A percentile compares a stretch with the other conserved stretches of the same genome.
phyloP scores from a whole-genome alignment of 1,284 basidiomycete genomes.

The Polyporus tsugae region DNA sequence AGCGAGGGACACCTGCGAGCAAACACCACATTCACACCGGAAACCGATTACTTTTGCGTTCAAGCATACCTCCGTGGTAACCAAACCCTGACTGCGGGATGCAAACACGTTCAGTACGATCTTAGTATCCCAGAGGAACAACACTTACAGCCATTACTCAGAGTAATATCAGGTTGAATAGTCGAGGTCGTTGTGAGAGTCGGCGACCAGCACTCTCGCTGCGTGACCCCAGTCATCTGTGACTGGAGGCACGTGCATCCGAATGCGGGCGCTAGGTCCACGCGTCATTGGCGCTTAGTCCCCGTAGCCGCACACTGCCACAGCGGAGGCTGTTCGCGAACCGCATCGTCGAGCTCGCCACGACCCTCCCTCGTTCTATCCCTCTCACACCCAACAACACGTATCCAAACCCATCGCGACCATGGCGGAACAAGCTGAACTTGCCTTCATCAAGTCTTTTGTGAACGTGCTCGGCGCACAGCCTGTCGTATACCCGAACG shows the following conservation, averaged over 20 bases:
- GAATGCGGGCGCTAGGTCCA: background rate
- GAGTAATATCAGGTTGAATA: conserved; percentile 8
- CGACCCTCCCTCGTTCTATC: background rate
- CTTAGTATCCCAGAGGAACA: background rate
- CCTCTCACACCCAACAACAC: background rate
- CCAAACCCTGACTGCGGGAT: conserved; percentile 62
- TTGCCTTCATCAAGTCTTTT: conserved; percentile 77
- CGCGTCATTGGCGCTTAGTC: conserved; percentile 3
- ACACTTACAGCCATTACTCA: conserved; percentile 48
- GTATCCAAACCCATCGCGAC: conserved; percentile 12
- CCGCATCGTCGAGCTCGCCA: background rate
- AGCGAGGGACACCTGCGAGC: conserved; percentile 81
- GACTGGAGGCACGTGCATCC: conserved; percentile 8
- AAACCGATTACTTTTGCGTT: background rate
- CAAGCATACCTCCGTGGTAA: conserved; percentile 65
- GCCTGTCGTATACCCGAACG: conserved; percentile 74
- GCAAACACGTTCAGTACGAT: background rate
- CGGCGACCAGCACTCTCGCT: conserved; percentile 8
- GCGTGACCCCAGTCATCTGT: conserved; percentile 19
- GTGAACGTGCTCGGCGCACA: conserved; percentile 73
- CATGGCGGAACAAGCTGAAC: conserved; percentile 75
- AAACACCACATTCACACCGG: conserved; percentile 18
- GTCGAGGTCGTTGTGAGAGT: conserved; percentile 15
- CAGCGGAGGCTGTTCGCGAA: conserved; percentile 12
- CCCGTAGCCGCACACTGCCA: conserved; percentile 3